Percentiles rank a stretch among this genome's conserved stretches.
Evolutionary conservation across 2,329 filamentous ascomycete species (phyloP).

Genomic region (Exophiala xenobiotica): DNA sequence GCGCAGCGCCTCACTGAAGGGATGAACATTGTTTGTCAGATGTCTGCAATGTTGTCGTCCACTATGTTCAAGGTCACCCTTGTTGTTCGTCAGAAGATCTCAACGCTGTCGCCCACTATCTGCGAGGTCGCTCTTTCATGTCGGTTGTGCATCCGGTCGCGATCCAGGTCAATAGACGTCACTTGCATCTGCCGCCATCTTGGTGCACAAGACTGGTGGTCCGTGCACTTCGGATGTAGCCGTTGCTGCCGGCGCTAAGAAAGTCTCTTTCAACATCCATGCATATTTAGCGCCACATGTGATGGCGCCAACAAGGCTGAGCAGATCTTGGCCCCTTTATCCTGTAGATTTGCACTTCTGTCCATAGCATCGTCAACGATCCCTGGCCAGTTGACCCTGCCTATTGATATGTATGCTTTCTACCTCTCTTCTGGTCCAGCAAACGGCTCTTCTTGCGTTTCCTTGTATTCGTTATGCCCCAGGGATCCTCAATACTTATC

Average conservation of each 20-base stretch:
- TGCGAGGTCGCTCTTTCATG: background rate
- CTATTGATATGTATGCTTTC: too few species aligned
- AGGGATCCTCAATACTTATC: too few species aligned
- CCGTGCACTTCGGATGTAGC: background rate
- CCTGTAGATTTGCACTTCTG: too few species aligned
- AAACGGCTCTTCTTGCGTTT: too few species aligned
- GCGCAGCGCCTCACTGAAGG: slow-evolving; percentile 26
- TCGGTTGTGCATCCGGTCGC: background rate
- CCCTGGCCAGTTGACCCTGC: too few species aligned
- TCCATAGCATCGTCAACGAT: too few species aligned
- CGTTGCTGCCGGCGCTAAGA: background rate
- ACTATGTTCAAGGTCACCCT: too few species aligned
- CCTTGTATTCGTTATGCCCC: too few species aligned
- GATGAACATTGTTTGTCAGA: slow-evolving; percentile 28
- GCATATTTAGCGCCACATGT: background rate
- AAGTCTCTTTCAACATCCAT: background rate
- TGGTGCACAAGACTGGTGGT: background rate
- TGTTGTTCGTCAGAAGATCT: too few species aligned
- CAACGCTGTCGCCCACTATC: background rate
- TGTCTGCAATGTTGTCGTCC: background rate
- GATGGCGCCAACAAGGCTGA: background rate
- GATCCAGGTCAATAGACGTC: background rate
- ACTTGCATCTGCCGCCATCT: background rate
- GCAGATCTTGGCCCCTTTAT: background rate
- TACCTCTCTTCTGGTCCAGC: too few species aligned